A percentile compares a stretch with the other conserved stretches of the same genome.
Conservation (phyloP, 2,329 filamentous ascomycete species). For the Neocatenulostroma microsporum region DNA sequence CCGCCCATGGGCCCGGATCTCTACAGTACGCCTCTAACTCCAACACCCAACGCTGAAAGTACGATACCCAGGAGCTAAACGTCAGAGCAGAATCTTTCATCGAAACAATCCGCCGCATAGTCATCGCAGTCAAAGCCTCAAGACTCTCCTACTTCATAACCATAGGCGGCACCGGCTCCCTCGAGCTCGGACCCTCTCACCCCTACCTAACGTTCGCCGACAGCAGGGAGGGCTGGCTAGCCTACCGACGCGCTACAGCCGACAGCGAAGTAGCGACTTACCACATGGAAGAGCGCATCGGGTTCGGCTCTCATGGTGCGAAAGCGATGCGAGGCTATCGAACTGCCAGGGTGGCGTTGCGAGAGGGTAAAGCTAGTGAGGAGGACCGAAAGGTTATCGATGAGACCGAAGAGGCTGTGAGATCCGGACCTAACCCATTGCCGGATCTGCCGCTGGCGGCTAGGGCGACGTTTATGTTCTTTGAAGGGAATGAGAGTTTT, state of each 20-base stretch:
- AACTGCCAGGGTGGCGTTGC: constrained; percentile 2
- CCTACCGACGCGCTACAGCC: constrained; percentile 9
- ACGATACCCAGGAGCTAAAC: constrained; percentile 5
- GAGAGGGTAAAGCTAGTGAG: background rate
- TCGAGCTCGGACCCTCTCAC: constrained; percentile 8
- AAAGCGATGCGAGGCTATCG: constrained; percentile 7
- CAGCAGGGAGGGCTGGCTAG: constrained; percentile 8
- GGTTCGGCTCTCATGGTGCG: constrained; percentile 2
- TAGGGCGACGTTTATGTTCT: constrained; percentile 7
- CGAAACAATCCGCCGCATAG: constrained; percentile 28
- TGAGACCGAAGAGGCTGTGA: constrained; percentile 2
- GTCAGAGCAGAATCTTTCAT: constrained; percentile 25
- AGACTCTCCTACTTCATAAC: constrained; percentile 28
- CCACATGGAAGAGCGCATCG: constrained; percentile 10
- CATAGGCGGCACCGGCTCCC: constrained; percentile 29
- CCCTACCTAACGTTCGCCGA: constrained; percentile 4
- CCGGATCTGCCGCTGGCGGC: constrained; percentile 9
- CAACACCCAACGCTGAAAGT: no score
- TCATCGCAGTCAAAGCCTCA: constrained; percentile 26
- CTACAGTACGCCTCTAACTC: constrained; percentile 23
- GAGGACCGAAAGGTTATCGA: background rate
- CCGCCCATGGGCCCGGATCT: constrained; percentile 25
- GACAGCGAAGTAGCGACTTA: constrained; percentile 9
- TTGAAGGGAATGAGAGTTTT: constrained; percentile 5
- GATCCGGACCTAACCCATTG: background rate